Percentiles rank a stretch among this genome's conserved stretches.
Evolutionary conservation across 305 asterid species (phyloP).

Genomic region (Fraxinus sp.): DNA sequence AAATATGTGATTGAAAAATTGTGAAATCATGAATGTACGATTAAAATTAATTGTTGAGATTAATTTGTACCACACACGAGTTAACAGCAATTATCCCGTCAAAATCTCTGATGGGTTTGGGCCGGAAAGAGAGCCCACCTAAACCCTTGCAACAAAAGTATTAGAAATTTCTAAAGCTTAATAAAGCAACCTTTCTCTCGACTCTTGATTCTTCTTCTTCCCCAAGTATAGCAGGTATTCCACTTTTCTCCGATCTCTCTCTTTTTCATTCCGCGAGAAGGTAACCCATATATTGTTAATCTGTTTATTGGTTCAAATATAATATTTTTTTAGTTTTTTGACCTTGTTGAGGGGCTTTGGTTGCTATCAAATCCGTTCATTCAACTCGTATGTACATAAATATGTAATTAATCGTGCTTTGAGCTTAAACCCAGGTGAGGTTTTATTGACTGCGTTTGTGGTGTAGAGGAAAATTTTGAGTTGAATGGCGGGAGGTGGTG

Average conservation of each 20-base stretch:
- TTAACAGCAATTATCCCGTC: too few relatives aligned
- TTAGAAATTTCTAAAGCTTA: neutral
- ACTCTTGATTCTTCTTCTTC: neutral
- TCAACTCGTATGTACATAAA: constrained; percentile 6
- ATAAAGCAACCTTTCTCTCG: neutral
- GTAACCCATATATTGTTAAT: neutral
- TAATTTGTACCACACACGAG: too few relatives aligned
- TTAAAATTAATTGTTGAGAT: too few relatives aligned
- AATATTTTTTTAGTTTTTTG: neutral
- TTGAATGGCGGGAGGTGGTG: constrained; percentile 80
- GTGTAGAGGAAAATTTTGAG: constrained; percentile 7
- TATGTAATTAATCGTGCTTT: neutral
- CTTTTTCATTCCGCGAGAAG: neutral
- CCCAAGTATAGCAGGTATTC: neutral
- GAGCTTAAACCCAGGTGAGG: neutral
- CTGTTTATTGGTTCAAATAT: neutral
- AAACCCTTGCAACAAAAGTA: neutral
- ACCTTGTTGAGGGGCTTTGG: constrained; percentile 22
- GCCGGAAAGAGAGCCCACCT: neutral
- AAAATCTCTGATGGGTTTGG: neutral
- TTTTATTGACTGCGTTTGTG: constrained; percentile 29
- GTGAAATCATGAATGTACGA: too few relatives aligned
- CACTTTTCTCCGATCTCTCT: neutral
- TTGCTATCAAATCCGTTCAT: constrained; percentile 13
- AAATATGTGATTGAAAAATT: too few relatives aligned